Base-by-base conservation (phyloP, 1,139 yeast genomes). In the Debaryomycetaceae sp. region DNA sequence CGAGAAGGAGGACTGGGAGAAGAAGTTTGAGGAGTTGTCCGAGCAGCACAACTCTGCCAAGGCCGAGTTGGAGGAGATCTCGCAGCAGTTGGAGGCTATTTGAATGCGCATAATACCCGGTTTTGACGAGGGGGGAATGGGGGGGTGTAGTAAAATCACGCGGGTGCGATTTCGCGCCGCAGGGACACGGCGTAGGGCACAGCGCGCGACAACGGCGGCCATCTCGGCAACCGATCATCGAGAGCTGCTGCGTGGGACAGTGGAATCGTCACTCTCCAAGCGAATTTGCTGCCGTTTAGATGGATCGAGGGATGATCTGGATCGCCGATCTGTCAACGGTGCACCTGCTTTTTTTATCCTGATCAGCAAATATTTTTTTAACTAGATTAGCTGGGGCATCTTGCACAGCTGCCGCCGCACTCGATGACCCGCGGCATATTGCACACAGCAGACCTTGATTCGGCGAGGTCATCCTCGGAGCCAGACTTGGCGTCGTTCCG, bases 1-100 rank as follows among this genome's bases (percentile, higher is more conserved):
- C 44, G 97, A 91, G 68, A 86, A 85, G 65, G 94, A 86, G 51
- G 86, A 83, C 41, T 75, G 85, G 77, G 98, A 91, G 70, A 76
- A 77, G 71, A 88, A 86, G 69, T 83, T 71, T 56, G 97, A 91
- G 68, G 96, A 86, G 53, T 70, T 91, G 61, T 70, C 83, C 46
- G 80, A 74, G 56, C 82, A 89, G 65, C 79, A 86, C 75, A 69
- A 71, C 51, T 70, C 78, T 46, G 89, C 95, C 47, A 83, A 84
- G 74, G 76, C 85, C 44, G 97, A 91, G 66, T 75, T 91, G 67
- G 93, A 83, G 44, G 96, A 89, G 67, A 88, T 91, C 67, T 79
- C 85, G 60, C 86, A 83, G 59, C 95, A 88, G 67, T 80, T 88
- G 64, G 96, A 88, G 62, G 81, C 85, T 49, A 76, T 84, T 66